These are phyloP conservation scores for Penicillium angulare DNA, from an alignment of 495 filamentous ascomycete species.

Conservation along the genomic window DNA sequence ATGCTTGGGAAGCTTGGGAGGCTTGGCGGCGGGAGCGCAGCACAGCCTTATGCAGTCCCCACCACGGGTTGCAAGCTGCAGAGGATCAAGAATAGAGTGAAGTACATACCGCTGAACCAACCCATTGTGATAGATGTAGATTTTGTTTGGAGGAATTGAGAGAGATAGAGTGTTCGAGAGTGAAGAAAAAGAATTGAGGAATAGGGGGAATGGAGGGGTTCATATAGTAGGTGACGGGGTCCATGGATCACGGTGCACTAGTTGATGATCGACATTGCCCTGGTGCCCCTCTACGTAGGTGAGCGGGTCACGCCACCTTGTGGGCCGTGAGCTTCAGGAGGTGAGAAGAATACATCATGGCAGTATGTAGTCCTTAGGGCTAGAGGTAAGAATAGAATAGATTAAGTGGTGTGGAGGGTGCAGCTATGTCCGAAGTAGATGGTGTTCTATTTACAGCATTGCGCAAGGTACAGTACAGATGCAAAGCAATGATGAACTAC, in stretches of 20 bases:
- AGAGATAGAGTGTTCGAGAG: background rate
- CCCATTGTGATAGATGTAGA: constrained; percentile 10
- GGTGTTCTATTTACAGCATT: too few species aligned
- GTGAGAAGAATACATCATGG: too few species aligned
- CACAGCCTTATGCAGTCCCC: too few species aligned
- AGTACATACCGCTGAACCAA: constrained; percentile 12
- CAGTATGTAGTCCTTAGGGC: too few species aligned
- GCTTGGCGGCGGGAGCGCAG: constrained; percentile 1
- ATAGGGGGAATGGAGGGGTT: background rate
- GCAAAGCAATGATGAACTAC: too few species aligned
- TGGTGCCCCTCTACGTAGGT: background rate
- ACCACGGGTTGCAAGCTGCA: too few species aligned
- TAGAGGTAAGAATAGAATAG: too few species aligned
- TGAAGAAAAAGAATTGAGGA: background rate
- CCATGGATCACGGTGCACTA: background rate
- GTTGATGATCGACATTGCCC: background rate
- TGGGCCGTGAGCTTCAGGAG: background rate
- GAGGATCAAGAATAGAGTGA: background rate
- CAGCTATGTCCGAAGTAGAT: too few species aligned
- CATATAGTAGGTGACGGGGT: background rate
- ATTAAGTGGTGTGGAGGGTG: too few species aligned
- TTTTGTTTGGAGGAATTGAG: background rate
- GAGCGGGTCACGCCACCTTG: background rate
- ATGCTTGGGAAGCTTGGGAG: background rate
- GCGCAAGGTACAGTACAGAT: too few species aligned